phyloP scores from a whole-genome alignment of 441 rosid species.

The Raphanus hybrid region DNA sequence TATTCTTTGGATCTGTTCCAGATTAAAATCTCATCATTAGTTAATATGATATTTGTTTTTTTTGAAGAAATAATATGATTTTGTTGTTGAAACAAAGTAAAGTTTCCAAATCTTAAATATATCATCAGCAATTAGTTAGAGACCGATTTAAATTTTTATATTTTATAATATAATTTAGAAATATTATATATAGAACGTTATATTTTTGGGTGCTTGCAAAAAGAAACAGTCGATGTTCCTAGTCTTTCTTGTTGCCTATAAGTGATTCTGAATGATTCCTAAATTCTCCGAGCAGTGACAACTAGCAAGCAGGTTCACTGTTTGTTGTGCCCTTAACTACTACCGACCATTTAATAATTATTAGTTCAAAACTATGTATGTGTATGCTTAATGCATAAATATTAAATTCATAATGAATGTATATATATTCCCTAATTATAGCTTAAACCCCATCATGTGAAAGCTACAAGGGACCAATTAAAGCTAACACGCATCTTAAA shows the following conservation, averaged over 20 bases:
- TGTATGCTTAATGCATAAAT: conserved; percentile 4
- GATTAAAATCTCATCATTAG: conserved; percentile 8
- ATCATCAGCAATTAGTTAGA: not conserved
- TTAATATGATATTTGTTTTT: not conserved
- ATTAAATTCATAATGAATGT: not conserved
- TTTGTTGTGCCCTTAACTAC: conserved; percentile 3
- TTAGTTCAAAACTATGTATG: not conserved
- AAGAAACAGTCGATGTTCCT: not conserved
- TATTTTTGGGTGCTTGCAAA: conserved; percentile 10
- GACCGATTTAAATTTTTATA: not conserved
- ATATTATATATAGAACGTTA: not conserved
- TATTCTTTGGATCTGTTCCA: conserved; percentile 38
- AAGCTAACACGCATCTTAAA: conserved; percentile 39
- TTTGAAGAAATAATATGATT: not conserved
- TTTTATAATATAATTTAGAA: not conserved
- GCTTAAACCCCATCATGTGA: conserved; percentile 30
- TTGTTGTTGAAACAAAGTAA: not conserved
- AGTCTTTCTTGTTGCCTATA: not conserved
- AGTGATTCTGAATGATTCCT: conserved; percentile 1
- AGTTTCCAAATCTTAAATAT: not conserved
- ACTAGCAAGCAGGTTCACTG: conserved; percentile 26
- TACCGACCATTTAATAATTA: conserved; percentile 12
- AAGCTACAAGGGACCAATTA: conserved; percentile 35
- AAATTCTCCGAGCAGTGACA: conserved; percentile 12
- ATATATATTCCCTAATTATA: conserved; percentile 19